Conservation (phyloP, 768 basidiomycete species). For the Kwoniella europaea region DNA sequence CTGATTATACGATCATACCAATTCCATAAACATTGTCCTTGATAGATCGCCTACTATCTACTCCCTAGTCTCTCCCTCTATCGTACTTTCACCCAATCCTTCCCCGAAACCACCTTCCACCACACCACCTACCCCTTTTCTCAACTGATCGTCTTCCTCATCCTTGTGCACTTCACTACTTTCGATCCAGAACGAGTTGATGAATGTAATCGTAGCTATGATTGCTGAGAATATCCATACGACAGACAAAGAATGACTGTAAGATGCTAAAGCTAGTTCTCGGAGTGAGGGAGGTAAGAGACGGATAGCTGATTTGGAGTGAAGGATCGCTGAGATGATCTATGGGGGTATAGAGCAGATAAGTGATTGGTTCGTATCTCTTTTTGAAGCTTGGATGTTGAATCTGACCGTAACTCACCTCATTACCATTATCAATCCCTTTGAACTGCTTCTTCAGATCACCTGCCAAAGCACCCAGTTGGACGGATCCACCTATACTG, state of each 20-base stretch:
- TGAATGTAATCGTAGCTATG: slow-evolving; percentile 33
- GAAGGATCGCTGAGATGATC: neutral
- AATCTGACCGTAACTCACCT: slow-evolving; percentile 26
- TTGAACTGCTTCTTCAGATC: slow-evolving; percentile 28
- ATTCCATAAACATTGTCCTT: too few relatives aligned
- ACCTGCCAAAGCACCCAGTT: slow-evolving; percentile 44
- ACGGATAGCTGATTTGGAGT: slow-evolving; percentile 48
- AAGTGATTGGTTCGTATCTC: too few relatives aligned
- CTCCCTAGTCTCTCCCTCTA: slow-evolving; percentile 14
- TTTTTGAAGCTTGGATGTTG: neutral
- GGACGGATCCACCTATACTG: slow-evolving; percentile 51
- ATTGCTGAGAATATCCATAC: slow-evolving; percentile 36
- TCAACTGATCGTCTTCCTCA: neutral
- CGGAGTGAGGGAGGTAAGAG: slow-evolving; percentile 35
- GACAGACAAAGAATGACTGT: slow-evolving; percentile 38
- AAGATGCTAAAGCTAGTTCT: slow-evolving; percentile 40
- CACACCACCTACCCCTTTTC: slow-evolving; percentile 11
- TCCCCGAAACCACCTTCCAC: slow-evolving; percentile 16
- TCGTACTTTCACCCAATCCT: slow-evolving; percentile 15
- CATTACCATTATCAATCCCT: slow-evolving; percentile 23
- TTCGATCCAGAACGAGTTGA: slow-evolving; percentile 34
- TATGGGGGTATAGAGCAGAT: neutral
- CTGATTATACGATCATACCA: too few relatives aligned
- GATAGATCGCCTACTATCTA: neutral
- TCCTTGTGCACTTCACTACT: slow-evolving; percentile 28